Evolutionary conservation across 768 basidiomycete species (phyloP).

Genomic region (Heimioporus sp.): DNA sequence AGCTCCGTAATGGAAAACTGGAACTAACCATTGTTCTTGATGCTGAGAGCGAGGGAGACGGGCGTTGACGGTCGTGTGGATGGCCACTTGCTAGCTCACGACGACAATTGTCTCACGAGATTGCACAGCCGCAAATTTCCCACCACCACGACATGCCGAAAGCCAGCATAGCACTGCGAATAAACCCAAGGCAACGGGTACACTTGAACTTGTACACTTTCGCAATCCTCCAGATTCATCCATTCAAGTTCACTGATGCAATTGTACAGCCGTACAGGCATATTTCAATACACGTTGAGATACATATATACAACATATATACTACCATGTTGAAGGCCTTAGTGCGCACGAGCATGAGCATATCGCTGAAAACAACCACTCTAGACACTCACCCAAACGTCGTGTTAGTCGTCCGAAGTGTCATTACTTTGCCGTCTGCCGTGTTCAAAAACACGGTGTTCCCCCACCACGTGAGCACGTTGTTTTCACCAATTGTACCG

Average conservation of each 20-base stretch:
- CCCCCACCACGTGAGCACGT: constrained; percentile 68
- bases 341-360: neutral
- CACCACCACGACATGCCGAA: no score
- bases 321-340: constrained; percentile 19
- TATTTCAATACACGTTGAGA: no score
- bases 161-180: no score
- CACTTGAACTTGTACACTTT: no score
- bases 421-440: constrained; percentile 12
- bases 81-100: neutral
- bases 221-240: no score
- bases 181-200: no score
- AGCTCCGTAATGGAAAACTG: neutral
- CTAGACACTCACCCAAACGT: constrained; percentile 29
- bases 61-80: constrained; percentile 19
- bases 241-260: no score
- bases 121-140: constrained; percentile 10
- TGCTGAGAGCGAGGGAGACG: constrained; percentile 3
- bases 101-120: constrained; percentile 9
- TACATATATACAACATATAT: no score
- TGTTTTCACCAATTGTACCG: constrained; percentile 56
- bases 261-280: no score
- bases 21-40: constrained; percentile 27
- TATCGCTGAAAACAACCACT: neutral
- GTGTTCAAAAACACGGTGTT: constrained; percentile 42
- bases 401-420: constrained; percentile 10